Base-by-base conservation (phyloP, 306 rosid species). In the Coriaria nepalensis region DNA sequence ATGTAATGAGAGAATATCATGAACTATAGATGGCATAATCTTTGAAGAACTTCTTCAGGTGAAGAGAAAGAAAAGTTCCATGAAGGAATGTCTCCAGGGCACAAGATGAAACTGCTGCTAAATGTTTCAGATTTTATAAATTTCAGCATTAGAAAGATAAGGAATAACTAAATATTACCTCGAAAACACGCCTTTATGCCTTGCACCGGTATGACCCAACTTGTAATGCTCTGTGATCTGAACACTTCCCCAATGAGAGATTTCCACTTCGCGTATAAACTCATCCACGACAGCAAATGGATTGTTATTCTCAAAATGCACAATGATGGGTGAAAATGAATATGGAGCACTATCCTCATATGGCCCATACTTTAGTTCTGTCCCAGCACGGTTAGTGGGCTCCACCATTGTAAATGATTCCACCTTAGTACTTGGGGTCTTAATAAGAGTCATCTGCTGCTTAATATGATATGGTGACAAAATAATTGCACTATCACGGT, bases 181-280 rank as follows among this genome's bases (percentile, higher is more conserved):
- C 3, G 95, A 81, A 69, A 90, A 90, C 12, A 79, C 86, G 59
- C 97, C 95, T 69, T 81, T 90, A 64, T 90, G 98, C 29, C 73
- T 76, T 61, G 98, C 98, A 50, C 98, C 98, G 6, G 82, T 83
- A 65, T 85, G 92, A 50, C 50, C 76, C 71, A 90, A 54, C 50
- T 45, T 77, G 63, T 90, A 90, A 61, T 71, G 77, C 80, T 90
- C 95, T 3, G 87, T 90, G 72, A 90, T 67, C 63, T 79, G 95
- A 53, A 90, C 10, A 68, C 53, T 85, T 45, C 98, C 98, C 98
- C 98, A 84, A 65, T 90, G 98, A 75, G 98, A 90, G 75, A 90
- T 75, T 69, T 90, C 98, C 55, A 90, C 75, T 73, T 85, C 98
- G 2, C 95, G 98, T 55, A 79, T 94, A 42, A 90, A 87, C 70